phyloP scores from a whole-genome alignment of 169 alveolate species.

The Cystoisospora suis region DNA sequence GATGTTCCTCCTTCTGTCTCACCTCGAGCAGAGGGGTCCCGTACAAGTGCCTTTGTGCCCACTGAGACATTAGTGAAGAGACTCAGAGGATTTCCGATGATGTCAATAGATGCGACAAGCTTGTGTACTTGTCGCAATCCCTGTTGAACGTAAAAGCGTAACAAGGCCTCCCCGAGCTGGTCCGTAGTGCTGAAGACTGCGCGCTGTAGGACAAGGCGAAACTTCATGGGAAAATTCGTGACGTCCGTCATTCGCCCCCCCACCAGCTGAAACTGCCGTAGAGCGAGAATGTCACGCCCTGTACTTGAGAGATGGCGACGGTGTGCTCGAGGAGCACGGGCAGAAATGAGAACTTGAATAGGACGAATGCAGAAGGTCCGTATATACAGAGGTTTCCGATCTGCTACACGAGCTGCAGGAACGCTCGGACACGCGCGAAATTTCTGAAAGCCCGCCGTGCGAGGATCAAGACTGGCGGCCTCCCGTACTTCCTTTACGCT shows the following conservation, averaged over 20 bases:
- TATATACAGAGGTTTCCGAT: slow-evolving; percentile 40
- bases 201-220: slow-evolving; percentile 55
- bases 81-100: slow-evolving; percentile 63
- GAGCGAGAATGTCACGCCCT: not conserved
- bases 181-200: slow-evolving; percentile 47
- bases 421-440: slow-evolving; percentile 47
- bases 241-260: slow-evolving; percentile 61
- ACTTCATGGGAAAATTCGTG: slow-evolving; percentile 54
- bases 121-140: slow-evolving; percentile 61
- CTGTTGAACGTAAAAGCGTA: slow-evolving; percentile 40
- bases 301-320: not conserved
- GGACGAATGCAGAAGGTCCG: slow-evolving; percentile 54
- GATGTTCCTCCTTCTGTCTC: not conserved
- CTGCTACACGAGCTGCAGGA: not conserved
- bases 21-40: slow-evolving; percentile 25
- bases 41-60: slow-evolving; percentile 33
- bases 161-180: slow-evolving; percentile 56
- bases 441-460: slow-evolving; percentile 43
- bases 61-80: slow-evolving; percentile 58
- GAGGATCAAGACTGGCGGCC: slow-evolving; percentile 40
- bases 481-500: slow-evolving; percentile 52
- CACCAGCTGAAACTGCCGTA: slow-evolving; percentile 54
- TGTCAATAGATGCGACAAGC: slow-evolving; percentile 63
- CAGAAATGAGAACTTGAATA: slow-evolving; percentile 43
- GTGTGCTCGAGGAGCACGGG: slow-evolving; percentile 53